These are phyloP conservation scores for Rhododendron griersonianum DNA, from an alignment of 148 eudicot genomes.

Conservation along the genomic window DNA sequence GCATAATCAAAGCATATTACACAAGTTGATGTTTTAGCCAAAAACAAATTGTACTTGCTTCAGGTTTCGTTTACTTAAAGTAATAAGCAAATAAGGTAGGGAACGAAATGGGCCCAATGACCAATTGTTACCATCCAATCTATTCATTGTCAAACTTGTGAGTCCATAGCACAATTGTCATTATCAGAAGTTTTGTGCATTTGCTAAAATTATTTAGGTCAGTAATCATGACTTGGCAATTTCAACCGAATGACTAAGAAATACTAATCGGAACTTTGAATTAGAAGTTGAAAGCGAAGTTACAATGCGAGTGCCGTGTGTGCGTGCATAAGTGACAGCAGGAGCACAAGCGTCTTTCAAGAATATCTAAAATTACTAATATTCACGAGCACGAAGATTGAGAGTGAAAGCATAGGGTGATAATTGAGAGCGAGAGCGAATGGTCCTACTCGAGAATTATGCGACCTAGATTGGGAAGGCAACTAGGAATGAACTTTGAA, in stretches of 20 bases:
- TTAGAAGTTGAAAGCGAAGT: neutral
- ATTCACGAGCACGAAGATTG: too few species aligned
- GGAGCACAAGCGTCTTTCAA: too few species aligned
- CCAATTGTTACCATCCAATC: neutral
- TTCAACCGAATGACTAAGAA: neutral
- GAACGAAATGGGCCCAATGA: neutral
- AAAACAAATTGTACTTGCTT: neutral
- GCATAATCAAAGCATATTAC: neutral
- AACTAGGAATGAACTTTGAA: too few species aligned
- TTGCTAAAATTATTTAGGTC: neutral
- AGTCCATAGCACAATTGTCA: neutral
- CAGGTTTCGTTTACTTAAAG: neutral
- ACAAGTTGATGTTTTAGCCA: neutral
- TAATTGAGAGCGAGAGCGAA: too few species aligned
- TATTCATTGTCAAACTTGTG: neutral
- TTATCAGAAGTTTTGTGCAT: neutral
- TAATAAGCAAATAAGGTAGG: neutral
- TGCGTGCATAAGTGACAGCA: too few species aligned
- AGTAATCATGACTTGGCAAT: neutral
- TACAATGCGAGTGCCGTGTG: too few species aligned
- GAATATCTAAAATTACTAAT: too few species aligned
- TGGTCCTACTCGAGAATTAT: too few species aligned
- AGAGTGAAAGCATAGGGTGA: rapidly evolving
- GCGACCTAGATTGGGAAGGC: too few species aligned
- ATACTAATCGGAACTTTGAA: neutral